Conservation (phyloP, 1,284 basidiomycete genomes). For the Papiliotrema laurentii region DNA sequence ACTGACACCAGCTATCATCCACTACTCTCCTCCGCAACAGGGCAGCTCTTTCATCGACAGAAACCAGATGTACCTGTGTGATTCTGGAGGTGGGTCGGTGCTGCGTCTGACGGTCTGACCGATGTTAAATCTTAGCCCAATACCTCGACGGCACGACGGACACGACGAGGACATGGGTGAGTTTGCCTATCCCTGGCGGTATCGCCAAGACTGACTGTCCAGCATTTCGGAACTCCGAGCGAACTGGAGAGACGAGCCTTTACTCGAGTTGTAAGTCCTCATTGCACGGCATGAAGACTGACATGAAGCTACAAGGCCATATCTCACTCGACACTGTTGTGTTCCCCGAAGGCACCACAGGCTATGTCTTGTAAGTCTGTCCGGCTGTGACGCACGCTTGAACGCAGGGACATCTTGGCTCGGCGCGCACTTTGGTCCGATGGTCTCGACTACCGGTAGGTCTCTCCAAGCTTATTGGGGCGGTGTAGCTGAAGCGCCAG, state of each 20-base stretch:
- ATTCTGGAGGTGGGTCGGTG: conserved; percentile 69
- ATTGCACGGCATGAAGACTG: not conserved
- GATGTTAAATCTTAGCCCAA: conserved; percentile 57
- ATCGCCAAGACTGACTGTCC: not conserved
- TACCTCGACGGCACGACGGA: conserved; percentile 86
- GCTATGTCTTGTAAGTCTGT: conserved; percentile 35
- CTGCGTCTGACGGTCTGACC: not conserved
- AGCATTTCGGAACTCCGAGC: conserved; percentile 87
- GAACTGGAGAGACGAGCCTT: conserved; percentile 80
- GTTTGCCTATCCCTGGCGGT: conserved; percentile 3
- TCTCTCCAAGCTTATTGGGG: not conserved
- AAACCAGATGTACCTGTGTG: conserved; percentile 88
- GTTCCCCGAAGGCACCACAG: conserved; percentile 73
- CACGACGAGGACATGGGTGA: conserved; percentile 81
- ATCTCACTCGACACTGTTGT: conserved; percentile 72
- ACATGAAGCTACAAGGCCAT: conserved; percentile 71
- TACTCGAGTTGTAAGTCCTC: conserved; percentile 64
- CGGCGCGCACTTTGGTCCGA: conserved; percentile 84
- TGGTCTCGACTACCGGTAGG: conserved; percentile 61
- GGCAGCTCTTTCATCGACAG: conserved; percentile 70
- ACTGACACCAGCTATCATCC: conserved; percentile 71
- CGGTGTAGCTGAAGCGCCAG: conserved; percentile 39
- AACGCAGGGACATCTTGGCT: conserved; percentile 72
- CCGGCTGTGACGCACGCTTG: not conserved
- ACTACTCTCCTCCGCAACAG: conserved; percentile 76